Conservation (phyloP, 371 early-diverging fungal species). For the Rhizomucor miehei region DNA sequence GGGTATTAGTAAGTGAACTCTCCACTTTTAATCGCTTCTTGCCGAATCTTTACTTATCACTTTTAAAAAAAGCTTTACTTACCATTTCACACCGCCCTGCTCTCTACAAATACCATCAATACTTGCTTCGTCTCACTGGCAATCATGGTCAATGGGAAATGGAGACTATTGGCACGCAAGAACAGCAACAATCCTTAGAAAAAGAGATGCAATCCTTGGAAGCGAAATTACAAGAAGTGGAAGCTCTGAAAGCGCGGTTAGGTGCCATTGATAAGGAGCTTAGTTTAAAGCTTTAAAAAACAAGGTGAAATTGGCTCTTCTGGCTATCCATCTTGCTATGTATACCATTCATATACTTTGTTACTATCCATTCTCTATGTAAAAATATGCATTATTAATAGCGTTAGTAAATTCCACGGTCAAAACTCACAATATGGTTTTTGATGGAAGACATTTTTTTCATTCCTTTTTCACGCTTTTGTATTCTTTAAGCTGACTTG, state of each 20-base stretch:
- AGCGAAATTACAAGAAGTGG: conserved; percentile 71
- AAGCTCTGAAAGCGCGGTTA: conserved; percentile 64
- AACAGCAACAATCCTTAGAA: conserved; percentile 76
- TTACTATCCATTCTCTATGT: background rate
- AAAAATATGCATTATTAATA: too few species aligned
- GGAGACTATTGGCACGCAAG: conserved; percentile 71
- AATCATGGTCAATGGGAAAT: conserved; percentile 83
- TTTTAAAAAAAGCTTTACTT: conserved; percentile 52
- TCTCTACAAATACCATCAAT: conserved; percentile 85
- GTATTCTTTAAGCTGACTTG: too few species aligned
- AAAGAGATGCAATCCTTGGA: conserved; percentile 78
- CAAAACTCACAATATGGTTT: too few species aligned
- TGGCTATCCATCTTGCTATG: background rate
- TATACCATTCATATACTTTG: background rate
- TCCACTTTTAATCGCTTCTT: background rate
- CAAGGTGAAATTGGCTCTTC: too few species aligned
- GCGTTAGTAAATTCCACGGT: too few species aligned
- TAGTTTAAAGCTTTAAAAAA: conserved; percentile 39
- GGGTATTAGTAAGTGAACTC: conserved; percentile 60
- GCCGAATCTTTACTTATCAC: background rate
- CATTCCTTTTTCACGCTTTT: too few species aligned
- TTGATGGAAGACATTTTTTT: too few species aligned
- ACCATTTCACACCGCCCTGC: conserved; percentile 91
- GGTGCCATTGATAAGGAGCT: conserved; percentile 65
- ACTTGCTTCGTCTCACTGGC: conserved; percentile 63